Evolutionary conservation across 2,329 filamentous ascomycete species (phyloP).

Genomic region (Gaeumannomyces tritici): DNA sequence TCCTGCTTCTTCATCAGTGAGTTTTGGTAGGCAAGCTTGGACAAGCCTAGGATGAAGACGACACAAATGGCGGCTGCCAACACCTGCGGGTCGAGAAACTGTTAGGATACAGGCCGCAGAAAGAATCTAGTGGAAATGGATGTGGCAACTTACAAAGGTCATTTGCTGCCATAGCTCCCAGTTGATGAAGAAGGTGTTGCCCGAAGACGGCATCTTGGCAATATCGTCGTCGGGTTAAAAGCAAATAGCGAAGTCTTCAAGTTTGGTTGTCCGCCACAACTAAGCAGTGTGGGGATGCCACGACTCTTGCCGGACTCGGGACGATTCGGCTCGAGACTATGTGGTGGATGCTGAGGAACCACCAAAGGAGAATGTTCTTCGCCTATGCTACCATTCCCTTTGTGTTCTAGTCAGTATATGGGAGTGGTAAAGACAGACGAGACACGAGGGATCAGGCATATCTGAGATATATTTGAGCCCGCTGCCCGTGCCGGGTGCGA

Average conservation of each 20-base stretch:
- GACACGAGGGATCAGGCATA: background rate
- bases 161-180: conserved; percentile 87
- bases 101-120: background rate
- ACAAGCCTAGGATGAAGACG: conserved; percentile 58
- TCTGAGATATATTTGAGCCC: background rate
- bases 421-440: background rate
- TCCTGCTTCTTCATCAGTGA: conserved; percentile 47
- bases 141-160: conserved; percentile 60
- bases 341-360: background rate
- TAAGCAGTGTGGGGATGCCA: no score
- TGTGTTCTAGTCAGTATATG: background rate
- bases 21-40: conserved; percentile 57
- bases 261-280: background rate
- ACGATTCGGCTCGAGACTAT: no score
- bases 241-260: background rate
- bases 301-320: background rate
- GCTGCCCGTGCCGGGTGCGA: background rate
- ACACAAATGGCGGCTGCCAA: conserved; percentile 60
- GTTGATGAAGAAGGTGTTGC: conserved; percentile 47
- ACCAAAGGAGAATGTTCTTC: background rate
- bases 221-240: background rate
- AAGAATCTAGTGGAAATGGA: background rate
- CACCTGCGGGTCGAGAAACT: conserved; percentile 40
- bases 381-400: background rate
- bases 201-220: background rate